A percentile compares a stretch with the other conserved stretches of the same genome.
Conservation (phyloP, 495 filamentous ascomycete genomes). For the Xylaria telfairii region DNA sequence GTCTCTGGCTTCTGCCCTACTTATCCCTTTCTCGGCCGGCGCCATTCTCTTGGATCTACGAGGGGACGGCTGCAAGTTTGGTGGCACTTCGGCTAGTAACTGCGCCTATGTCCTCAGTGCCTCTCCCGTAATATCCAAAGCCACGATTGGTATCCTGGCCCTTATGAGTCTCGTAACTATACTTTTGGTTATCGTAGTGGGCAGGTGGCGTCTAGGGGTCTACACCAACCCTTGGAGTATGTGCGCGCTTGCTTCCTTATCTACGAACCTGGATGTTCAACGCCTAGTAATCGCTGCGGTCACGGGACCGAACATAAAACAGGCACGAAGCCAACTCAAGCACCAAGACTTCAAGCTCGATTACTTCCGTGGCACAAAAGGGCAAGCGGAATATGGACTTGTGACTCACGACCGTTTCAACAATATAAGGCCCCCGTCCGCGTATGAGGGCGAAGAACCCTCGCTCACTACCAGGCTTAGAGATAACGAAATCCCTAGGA, state of each 20-base stretch:
- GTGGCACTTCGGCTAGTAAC: constrained; percentile 32
- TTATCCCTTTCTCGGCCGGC: constrained; percentile 44
- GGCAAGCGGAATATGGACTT: constrained; percentile 43
- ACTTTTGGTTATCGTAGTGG: constrained; percentile 33
- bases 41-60: constrained; percentile 42
- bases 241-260: constrained; percentile 43
- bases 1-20: constrained; percentile 35
- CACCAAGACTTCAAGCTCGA: constrained; percentile 45
- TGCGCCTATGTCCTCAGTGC: constrained; percentile 46
- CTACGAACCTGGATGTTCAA: constrained; percentile 40
- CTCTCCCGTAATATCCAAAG: constrained; percentile 38
- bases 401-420: constrained; percentile 29
- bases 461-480: background rate
- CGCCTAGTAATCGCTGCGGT: constrained; percentile 35
- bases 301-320: constrained; percentile 30
- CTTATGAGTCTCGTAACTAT: constrained; percentile 38
- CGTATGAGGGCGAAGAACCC: background rate
- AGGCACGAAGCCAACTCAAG: no score
- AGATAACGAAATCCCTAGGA: background rate
- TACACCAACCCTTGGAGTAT: constrained; percentile 51
- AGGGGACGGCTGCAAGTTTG: constrained; percentile 34
- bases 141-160: constrained; percentile 32
- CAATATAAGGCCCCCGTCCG: background rate
- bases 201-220: constrained; percentile 43
- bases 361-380: constrained; percentile 38